Base-by-base conservation (phyloP, 2,329 filamentous ascomycete genomes). In the Colletotrichum orbiculare region DNA sequence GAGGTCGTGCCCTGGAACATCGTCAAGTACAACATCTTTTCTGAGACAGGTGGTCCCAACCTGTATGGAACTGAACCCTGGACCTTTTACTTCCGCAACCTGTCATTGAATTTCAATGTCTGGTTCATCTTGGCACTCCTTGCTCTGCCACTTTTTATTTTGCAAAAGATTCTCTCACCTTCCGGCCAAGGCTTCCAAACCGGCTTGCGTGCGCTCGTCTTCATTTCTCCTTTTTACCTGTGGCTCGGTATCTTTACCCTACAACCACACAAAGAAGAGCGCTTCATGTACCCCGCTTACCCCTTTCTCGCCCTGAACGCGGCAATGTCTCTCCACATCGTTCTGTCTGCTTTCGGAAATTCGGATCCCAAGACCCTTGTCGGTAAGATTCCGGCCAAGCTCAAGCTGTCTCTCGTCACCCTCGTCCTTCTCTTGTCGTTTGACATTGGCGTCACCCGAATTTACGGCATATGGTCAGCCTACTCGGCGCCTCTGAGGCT, bases 211-310 rank as follows among this genome's bases (percentile, higher is more conserved):
- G 92, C 90, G 9, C 72, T 96, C 52, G 87, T 95, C 17, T 93
- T 97, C 69, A 82, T 95, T 58, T 80, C 87, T 1, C 96, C 96
- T 0, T 97, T 98, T 77, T 99, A 98, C 75, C 85, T 97, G 74
- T 99, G 96, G 96, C 85, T 99, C 35, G 87, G 80, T 4, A 96
- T 98, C 67, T 98, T 99, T 79, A 95, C 92, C 0, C 75, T 91
- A 8, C 96, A 99, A 75, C 93, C 96, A 13, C 96, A 99, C 80
- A 99, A 99, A 74, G 96, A 99, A 76, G 96, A 99, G 78, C 86
- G 96, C 7, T 99, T 99, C 81, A 98, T 99, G 94, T 99, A 97
- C 73, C 96, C 96, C 0, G 92, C 89, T 2, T 99, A 99, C 73
- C 96, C 96, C 1, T 93, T 95, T 68, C 83, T 99, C 42, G 91